Base-by-base conservation (phyloP, 1,284 basidiomycete species). In the Flammula alnicola region DNA sequence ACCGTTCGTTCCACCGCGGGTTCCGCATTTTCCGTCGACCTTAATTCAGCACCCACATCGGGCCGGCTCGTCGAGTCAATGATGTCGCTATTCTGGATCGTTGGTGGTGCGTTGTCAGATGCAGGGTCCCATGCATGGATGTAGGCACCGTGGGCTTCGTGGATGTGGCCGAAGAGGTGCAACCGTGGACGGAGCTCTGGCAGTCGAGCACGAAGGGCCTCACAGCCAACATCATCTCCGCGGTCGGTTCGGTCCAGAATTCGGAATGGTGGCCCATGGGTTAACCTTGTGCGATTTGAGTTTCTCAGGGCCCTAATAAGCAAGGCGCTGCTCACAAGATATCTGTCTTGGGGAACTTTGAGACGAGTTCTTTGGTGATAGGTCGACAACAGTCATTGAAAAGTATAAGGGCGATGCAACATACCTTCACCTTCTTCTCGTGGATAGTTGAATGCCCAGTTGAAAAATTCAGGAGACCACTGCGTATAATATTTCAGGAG, bases 141-240 rank as follows among this genome's bases (percentile, higher is more conserved):
- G 35, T 68, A 54, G 2, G 74, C 77, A 0, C 84, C 83, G 35
- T 74, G 75, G 0, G 76, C 80, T 64, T 87, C 85, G 57, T 87
- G 84, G 35, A 88, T 86, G 57, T 87, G 84, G 0, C 84, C 85
- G 44, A 78, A 84, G 29, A 83, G 68, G 58, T 86, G 83, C 32
- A 86, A 61, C 16, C 77, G 44, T 30, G 55, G 64, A 72, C 75
- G 52, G 68, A 69, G 49, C n/a, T 68, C 63, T 1, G 60, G 55
- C 8, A 84, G 55, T 20, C 72, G 71, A 10, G 58, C 53, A 3
- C 71, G 58, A 3, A 86, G 73, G 3, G 64, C 62, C 23, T 66
- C 56, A 56, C 83, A 86, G 1, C 83, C 83, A 0, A 71, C 80
- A 23, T 69, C 59, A 6, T 60, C 55, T 0, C 65, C 65, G 33